Percentiles rank a stretch among this genome's conserved stretches.
These are phyloP conservation scores for Aureobasidium sp. DNA, from an alignment of 2,329 filamentous ascomycete species.

Conservation along the genomic window DNA sequence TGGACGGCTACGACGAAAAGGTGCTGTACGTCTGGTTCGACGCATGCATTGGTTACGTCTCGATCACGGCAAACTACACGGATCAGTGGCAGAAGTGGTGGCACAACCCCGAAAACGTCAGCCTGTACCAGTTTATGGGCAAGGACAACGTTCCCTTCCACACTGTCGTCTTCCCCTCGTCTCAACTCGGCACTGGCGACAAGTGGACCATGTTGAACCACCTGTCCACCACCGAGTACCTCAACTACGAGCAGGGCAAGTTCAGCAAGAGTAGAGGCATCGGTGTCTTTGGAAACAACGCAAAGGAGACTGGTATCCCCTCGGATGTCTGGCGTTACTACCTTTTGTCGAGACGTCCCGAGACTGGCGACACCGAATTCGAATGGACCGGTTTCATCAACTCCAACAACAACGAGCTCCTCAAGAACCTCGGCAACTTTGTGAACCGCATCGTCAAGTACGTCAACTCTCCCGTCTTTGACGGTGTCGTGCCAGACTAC, in stretches of 20 bases:
- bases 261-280: constrained; percentile 87
- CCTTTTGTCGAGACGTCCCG: constrained; percentile 74
- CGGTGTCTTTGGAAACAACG: constrained; percentile 86
- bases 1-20: constrained; percentile 58
- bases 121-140: constrained; percentile 91
- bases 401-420: constrained; percentile 81
- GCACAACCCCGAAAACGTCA: constrained; percentile 79
- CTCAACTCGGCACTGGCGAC: constrained; percentile 72
- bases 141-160: constrained; percentile 87
- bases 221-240: constrained; percentile 79
- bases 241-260: constrained; percentile 83
- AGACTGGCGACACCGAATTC: constrained; percentile 80
- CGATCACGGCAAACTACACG: constrained; percentile 86
- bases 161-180: constrained; percentile 83
- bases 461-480: constrained; percentile 62
- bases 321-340: constrained; percentile 92
- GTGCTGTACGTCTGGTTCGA: constrained; percentile 94
- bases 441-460: constrained; percentile 54
- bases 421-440: constrained; percentile 59
- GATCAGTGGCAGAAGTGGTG: constrained; percentile 90
- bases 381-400: constrained; percentile 79
- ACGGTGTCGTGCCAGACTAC: constrained; percentile 59
- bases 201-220: constrained; percentile 87
- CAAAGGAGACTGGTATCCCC: constrained; percentile 73
- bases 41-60: constrained; percentile 89